Conservation (phyloP, 2,329 filamentous ascomycete species). For the Didymella arachidicola region DNA sequence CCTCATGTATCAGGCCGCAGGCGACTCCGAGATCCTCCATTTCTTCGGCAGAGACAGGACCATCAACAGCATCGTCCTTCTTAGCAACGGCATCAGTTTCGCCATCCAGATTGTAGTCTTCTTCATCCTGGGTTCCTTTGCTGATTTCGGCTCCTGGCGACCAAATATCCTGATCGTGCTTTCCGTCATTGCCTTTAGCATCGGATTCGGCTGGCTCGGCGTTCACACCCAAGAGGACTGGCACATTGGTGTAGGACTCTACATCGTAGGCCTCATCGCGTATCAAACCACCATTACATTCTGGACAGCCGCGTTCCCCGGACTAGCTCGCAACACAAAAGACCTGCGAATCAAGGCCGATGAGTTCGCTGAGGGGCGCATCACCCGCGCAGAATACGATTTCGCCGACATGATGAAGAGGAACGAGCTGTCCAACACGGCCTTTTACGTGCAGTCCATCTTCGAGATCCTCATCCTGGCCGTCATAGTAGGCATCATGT, state of each 20-base stretch:
- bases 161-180: slow-evolving; percentile 67
- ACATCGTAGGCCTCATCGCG: slow-evolving; percentile 71
- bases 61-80: slow-evolving; percentile 60
- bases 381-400: slow-evolving; percentile 68
- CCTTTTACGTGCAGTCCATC: slow-evolving; percentile 70
- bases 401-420: slow-evolving; percentile 60
- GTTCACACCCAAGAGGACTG: slow-evolving; percentile 68
- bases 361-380: slow-evolving; percentile 55
- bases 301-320: slow-evolving; percentile 70
- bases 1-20: slow-evolving; percentile 67
- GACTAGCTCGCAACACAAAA: slow-evolving; percentile 63
- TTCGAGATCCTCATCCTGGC: slow-evolving; percentile 61
- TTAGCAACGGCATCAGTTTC: slow-evolving; percentile 73
- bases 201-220: slow-evolving; percentile 72
- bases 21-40: slow-evolving; percentile 59
- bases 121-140: slow-evolving; percentile 61
- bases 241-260: slow-evolving; percentile 67
- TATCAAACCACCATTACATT: slow-evolving; percentile 74
- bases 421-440: slow-evolving; percentile 68
- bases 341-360: slow-evolving; percentile 62
- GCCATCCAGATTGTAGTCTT: slow-evolving; percentile 69
- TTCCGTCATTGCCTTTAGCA: slow-evolving; percentile 58
- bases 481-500: slow-evolving; percentile 53
- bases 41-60: slow-evolving; percentile 62
- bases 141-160: slow-evolving; percentile 70